Evolutionary conservation across 2,329 filamentous ascomycete species (phyloP), one percentile per base, ranked within the genome.

Genomic region (Sclerotinia glacialis): DNA sequence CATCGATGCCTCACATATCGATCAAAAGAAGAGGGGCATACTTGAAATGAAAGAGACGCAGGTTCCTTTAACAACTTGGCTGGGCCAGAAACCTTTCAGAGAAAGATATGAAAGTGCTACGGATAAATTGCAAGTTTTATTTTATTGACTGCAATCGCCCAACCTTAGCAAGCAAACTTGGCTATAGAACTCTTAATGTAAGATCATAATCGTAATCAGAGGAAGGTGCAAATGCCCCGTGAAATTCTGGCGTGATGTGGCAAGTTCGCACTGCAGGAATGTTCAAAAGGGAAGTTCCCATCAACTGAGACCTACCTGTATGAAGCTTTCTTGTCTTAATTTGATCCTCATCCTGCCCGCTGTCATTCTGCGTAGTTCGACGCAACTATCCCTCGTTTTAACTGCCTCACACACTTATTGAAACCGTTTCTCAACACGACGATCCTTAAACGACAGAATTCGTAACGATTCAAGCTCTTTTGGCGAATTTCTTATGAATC

Each of bases 11-110:
- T 97, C 93, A 9, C 89, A 97, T 76, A 91, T 97, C 71, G 94
- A 99, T 78, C 87, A 91, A 78, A 99, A 99, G 83, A 96, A 96
- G 82, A 85, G 93, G 56, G 92, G 93, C 0, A 86, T 99, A 70
- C 86, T 97, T 77, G 95, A 98, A 75, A 97, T 98, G 92, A 92
- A 91, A 78, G 95, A 99, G 69, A 92, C 92, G 0, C 89, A 93
- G 80, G 83, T 93, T 74, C 91, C 92, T 8, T 83, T 98, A 58
- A 85, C 92, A 55, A 85, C 86, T 69, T 86, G 96, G 76, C 80
- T 99, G 61, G 85, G 88, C 44, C 83, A 87, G 65, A 80, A 85
- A 21, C 88, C 91, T 73, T 84, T 97, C 72, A 89, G 87, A 77
- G 86, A 87, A 61, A 83, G 87, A 69, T 96, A 92, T 74, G 81